phyloP scores from a whole-genome alignment of 495 filamentous ascomycete genomes.

The Hypoxylon lienhwacheense region DNA sequence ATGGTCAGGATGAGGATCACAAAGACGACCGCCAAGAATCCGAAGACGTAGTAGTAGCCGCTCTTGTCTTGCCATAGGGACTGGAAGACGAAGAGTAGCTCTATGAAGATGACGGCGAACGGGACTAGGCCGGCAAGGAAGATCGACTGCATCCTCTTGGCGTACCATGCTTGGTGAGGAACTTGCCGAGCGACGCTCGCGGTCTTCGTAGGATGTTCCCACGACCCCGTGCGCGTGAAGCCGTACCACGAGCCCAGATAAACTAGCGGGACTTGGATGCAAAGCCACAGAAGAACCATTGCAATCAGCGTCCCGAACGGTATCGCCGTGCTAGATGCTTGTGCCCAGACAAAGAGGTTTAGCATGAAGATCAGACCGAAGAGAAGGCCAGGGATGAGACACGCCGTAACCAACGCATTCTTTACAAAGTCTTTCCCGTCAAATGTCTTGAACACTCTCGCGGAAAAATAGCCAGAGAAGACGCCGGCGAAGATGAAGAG shows the following conservation, averaged over 20 bases:
- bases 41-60: slow-evolving; percentile 94
- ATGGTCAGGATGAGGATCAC: slow-evolving; percentile 77
- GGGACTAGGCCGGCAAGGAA: slow-evolving; percentile 81
- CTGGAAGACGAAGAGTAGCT: slow-evolving; percentile 89
- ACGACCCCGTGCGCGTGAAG: slow-evolving; percentile 64
- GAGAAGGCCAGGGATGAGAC: slow-evolving; percentile 80
- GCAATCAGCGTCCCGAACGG: slow-evolving; percentile 83
- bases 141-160: slow-evolving; percentile 60
- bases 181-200: slow-evolving; percentile 72
- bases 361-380: slow-evolving; percentile 80
- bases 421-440: slow-evolving; percentile 76
- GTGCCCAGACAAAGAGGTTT: slow-evolving; percentile 92
- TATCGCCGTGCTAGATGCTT: slow-evolving; percentile 87
- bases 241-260: slow-evolving; percentile 84
- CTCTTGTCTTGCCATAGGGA: slow-evolving; percentile 91
- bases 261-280: slow-evolving; percentile 87
- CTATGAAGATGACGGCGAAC: slow-evolving; percentile 92
- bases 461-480: slow-evolving; percentile 93
- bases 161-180: slow-evolving; percentile 80
- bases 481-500: slow-evolving; percentile 86
- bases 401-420: slow-evolving; percentile 81
- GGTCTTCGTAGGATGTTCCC: slow-evolving; percentile 89
- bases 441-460: slow-evolving; percentile 83
- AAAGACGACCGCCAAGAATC: slow-evolving; percentile 78
- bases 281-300: slow-evolving; percentile 79